A percentile compares a stretch with the other conserved stretches of the same genome.
These are phyloP conservation scores for Rhodotorula babjevae DNA, from an alignment of 768 basidiomycete species.

Conservation along the genomic window DNA sequence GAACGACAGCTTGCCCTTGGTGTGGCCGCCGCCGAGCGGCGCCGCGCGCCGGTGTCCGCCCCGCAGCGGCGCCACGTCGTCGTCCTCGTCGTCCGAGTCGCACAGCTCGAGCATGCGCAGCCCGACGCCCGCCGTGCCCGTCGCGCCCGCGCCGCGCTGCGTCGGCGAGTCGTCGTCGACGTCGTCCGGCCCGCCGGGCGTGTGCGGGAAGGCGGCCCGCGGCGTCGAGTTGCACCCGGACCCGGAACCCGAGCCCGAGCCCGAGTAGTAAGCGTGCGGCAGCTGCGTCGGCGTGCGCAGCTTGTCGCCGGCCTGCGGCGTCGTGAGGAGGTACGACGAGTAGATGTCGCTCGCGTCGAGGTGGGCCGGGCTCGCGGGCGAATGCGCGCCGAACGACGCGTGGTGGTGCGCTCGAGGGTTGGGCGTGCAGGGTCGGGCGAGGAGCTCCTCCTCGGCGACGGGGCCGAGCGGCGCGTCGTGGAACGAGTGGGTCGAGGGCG, in stretches of 20 bases:
- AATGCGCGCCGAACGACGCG: too few relatives aligned
- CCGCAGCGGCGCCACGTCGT: neutral
- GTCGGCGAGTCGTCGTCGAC: conserved; percentile 30
- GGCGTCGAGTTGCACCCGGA: neutral
- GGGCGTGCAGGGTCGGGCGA: conserved; percentile 18
- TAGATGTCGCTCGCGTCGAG: conserved; percentile 19
- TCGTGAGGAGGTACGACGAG: conserved; percentile 27
- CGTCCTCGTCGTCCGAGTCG: conserved; percentile 8
- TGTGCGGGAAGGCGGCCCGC: conserved; percentile 8
- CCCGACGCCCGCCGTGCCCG: conserved; percentile 8
- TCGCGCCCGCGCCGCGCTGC: neutral
- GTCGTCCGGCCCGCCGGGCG: conserved; percentile 1
- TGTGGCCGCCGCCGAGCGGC: conserved; percentile 5
- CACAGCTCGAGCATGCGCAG: conserved; percentile 29
- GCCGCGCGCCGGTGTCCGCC: neutral
- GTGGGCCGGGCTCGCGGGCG: too few relatives aligned
- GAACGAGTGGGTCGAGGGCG: neutral
- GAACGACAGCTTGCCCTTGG: conserved; percentile 29
- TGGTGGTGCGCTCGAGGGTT: neutral
- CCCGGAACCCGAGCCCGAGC: neutral
- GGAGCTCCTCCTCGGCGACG: neutral
- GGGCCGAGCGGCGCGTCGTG: conserved; percentile 4
- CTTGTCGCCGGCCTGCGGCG: conserved; percentile 12
- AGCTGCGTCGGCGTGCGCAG: conserved; percentile 24
- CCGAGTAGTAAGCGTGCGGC: neutral